A percentile compares a stretch with the other conserved stretches of the same genome.
These are phyloP conservation scores for Schwanniomyces polymorphus DNA, from an alignment of 805 yeast species.

Conservation along the genomic window DNA sequence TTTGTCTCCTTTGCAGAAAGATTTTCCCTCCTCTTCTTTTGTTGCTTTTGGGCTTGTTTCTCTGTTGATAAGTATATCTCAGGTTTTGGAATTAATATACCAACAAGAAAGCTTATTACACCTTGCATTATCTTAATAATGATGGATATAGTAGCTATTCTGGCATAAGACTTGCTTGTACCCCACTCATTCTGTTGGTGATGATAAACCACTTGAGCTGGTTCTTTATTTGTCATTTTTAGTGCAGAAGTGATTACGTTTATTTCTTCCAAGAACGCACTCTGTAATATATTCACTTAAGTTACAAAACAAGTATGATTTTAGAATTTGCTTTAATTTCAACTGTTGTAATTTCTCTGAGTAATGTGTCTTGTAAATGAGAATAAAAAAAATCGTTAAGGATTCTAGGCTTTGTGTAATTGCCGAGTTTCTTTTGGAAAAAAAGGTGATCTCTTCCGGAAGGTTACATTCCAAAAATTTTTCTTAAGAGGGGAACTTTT, in stretches of 20 bases:
- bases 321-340: background rate
- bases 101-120: background rate
- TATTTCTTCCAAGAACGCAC: background rate
- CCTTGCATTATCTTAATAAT: background rate
- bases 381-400: background rate
- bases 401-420: slow-evolving; percentile 1
- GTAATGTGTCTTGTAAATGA: background rate
- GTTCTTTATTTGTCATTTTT: background rate
- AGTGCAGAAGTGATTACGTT: background rate
- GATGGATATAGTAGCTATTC: background rate
- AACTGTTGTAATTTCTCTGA: background rate
- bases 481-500: background rate
- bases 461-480: background rate
- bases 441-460: background rate
- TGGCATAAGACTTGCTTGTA: background rate
- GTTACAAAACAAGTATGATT: background rate
- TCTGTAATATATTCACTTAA: background rate
- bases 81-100: background rate
- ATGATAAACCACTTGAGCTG: background rate
- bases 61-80: background rate
- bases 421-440: background rate
- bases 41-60: background rate
- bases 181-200: background rate
- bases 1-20: background rate
- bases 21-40: background rate